These are phyloP conservation scores for Globisporangium lucens DNA, from an alignment of 352 stramenopile species.

Conservation along the genomic window DNA sequence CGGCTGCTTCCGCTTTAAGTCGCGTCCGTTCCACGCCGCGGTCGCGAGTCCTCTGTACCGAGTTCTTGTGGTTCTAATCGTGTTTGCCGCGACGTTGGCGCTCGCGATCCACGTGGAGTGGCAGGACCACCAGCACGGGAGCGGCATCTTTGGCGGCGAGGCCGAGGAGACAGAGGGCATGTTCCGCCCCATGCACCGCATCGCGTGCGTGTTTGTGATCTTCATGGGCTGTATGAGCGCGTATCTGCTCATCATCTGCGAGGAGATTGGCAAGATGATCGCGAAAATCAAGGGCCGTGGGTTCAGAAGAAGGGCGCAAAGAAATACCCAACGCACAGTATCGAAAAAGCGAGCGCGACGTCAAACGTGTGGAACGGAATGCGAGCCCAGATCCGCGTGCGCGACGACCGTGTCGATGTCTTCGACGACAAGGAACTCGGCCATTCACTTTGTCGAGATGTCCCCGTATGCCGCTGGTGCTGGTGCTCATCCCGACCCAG, in stretches of 20 bases:
- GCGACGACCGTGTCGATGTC: neutral
- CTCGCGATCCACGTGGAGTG: conserved; percentile 23
- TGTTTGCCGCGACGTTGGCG: conserved; percentile 4
- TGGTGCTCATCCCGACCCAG: neutral
- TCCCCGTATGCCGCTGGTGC: neutral
- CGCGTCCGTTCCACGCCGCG: conserved; percentile 23
- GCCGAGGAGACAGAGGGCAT: conserved; percentile 7
- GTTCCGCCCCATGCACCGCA: conserved; percentile 19
- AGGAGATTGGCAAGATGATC: conserved; percentile 10
- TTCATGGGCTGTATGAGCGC: conserved; percentile 14
- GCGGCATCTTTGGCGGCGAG: conserved; percentile 11
- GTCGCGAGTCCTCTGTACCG: conserved; percentile 5
- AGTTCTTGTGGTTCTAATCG: conserved; percentile 7
- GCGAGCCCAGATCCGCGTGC: neutral
- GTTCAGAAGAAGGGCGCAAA: neutral
- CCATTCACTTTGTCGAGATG: conserved; percentile 1
- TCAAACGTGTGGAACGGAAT: conserved; percentile 2
- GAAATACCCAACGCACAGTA: neutral
- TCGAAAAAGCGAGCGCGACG: neutral
- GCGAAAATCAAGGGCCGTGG: neutral
- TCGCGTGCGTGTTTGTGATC: conserved; percentile 14
- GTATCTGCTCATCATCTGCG: conserved; percentile 10
- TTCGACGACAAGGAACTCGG: neutral
- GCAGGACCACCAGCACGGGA: conserved; percentile 18
- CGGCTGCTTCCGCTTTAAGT: conserved; percentile 18